A percentile compares a stretch with the other conserved stretches of the same genome.
Conservation (phyloP, 2,329 filamentous ascomycete genomes). For the Monosporascus sp. region DNA sequence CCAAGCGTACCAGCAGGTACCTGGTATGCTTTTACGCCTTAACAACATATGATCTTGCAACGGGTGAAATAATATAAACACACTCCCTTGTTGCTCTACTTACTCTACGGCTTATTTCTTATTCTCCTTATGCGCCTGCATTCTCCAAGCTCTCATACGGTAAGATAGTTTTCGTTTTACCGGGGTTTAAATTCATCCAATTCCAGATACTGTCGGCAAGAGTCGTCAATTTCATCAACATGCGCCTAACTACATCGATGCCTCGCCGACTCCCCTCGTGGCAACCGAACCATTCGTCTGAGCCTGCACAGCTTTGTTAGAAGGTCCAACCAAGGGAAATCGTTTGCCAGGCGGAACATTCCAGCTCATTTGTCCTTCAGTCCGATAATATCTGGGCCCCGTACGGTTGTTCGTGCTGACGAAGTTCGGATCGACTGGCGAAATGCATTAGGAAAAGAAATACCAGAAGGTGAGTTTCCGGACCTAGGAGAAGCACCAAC, state of each 20-base stretch:
- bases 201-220: conserved; percentile 20
- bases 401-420: conserved; percentile 19
- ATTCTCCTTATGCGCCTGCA: conserved; percentile 4
- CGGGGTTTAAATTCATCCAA: conserved; percentile 3
- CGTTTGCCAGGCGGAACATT: conserved; percentile 10
- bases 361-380: conserved; percentile 15
- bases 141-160: conserved; percentile 3
- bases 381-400: conserved; percentile 15
- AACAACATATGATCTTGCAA: too few relatives aligned
- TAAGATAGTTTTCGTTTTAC: conserved; percentile 1
- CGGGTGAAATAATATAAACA: too few relatives aligned
- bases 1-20: too few relatives aligned
- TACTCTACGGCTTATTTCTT: too few relatives aligned
- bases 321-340: conserved; percentile 15
- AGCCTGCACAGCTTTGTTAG: conserved; percentile 8
- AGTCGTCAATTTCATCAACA: conserved; percentile 26
- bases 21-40: too few relatives aligned
- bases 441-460: conserved; percentile 15
- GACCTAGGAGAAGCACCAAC: conserved; percentile 12
- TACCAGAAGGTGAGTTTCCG: conserved; percentile 14
- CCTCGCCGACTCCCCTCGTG: conserved; percentile 15
- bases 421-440: conserved; percentile 13
- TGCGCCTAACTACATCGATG: conserved; percentile 28
- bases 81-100: too few relatives aligned
- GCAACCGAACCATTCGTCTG: conserved; percentile 15